Evolutionary conservation across 179 eudicot genomes (phyloP), one percentile per base, ranked within the genome.

Genomic region (Beta macrorhiza): DNA sequence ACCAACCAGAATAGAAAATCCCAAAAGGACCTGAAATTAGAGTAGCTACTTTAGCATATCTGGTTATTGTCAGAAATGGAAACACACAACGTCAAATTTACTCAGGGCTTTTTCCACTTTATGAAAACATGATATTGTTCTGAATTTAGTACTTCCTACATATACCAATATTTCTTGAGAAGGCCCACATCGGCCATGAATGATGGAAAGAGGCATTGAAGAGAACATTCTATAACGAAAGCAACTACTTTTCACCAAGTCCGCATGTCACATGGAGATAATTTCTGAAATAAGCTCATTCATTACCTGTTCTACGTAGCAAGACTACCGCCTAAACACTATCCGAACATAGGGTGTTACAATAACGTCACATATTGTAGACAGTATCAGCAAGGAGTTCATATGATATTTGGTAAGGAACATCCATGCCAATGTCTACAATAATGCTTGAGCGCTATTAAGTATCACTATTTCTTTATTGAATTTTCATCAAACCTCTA

Each of bases 1-100:
- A 69, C 99, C 99, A 85, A 95, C 98, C 78, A 95, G 97, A 80
- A 93, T 89, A 64, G 98, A 95, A 83, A 95, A 95, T 67, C 98
- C 99, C 87, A 95, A 79, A 81, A 95, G 98, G 67, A 95, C 99
- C 99, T 95, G 93, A 75, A 88, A 74, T 53, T 32, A 53, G 70
- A 84, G 76, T 52, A 42, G 69, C 61, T 17, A 79, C 22, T 9
- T 78, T 45, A 61, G 61, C 52, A 79, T 63, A 13, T 19, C n/a
- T 45, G 16, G 49, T 47, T 67, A 12, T 53, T 7, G 20, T 49
- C 29, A 13, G 20, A 67, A 7, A 65, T 67, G 12, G 63, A 25
- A 78, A 67, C 19, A 52, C 44, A 45, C 47, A 32, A 58, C 29
- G 32, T 78, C 61, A 49, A 15, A 67, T 57, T 20, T 13, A 14